Conservation (phyloP, 805 yeast genomes). For the Suhomyces faveliae region DNA sequence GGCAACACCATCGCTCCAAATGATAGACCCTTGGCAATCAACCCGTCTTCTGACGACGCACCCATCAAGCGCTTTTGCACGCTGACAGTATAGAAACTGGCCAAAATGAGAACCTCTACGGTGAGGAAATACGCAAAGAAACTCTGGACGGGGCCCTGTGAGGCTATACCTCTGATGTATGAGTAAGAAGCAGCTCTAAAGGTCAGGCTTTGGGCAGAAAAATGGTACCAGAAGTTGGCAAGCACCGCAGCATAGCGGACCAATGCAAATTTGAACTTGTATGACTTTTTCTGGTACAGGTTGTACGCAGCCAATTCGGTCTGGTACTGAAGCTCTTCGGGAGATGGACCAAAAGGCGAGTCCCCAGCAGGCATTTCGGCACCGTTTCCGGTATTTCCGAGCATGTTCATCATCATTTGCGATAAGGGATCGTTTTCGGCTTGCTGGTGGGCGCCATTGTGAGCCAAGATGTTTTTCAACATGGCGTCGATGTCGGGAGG, state of each 20-base stretch:
- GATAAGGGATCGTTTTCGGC: slow-evolving; percentile 26
- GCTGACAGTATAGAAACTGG: slow-evolving; percentile 32
- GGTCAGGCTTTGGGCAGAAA: slow-evolving; percentile 12
- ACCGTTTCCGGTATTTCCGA: slow-evolving; percentile 8
- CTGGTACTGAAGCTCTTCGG: slow-evolving; percentile 26
- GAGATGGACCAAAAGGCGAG: slow-evolving; percentile 6
- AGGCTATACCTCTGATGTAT: slow-evolving; percentile 22
- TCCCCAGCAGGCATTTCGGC: background rate
- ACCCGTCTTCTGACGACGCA: slow-evolving; percentile 24
- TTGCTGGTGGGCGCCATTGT: slow-evolving; percentile 1
- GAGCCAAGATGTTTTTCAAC: slow-evolving; percentile 31
- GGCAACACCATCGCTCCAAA: slow-evolving; percentile 38
- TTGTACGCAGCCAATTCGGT: slow-evolving; percentile 29
- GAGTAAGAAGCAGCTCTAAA: slow-evolving; percentile 28
- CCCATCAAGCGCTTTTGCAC: slow-evolving; percentile 23
- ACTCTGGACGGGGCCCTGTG: slow-evolving; percentile 10
- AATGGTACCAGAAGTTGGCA: slow-evolving; percentile 38
- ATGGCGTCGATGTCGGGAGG: slow-evolving; percentile 33
- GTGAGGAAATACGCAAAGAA: slow-evolving; percentile 32
- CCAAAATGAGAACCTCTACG: slow-evolving; percentile 32
- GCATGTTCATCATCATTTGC: slow-evolving; percentile 34
- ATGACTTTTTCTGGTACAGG: slow-evolving; percentile 30
- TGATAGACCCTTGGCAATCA: slow-evolving; percentile 27
- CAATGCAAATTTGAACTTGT: slow-evolving; percentile 33
- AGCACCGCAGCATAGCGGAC: slow-evolving; percentile 27